A percentile compares a stretch with the other conserved stretches of the same genome.
Conservation (phyloP, 2,329 filamentous ascomycete genomes). For the Hymenotorrendiella dingleyae region DNA sequence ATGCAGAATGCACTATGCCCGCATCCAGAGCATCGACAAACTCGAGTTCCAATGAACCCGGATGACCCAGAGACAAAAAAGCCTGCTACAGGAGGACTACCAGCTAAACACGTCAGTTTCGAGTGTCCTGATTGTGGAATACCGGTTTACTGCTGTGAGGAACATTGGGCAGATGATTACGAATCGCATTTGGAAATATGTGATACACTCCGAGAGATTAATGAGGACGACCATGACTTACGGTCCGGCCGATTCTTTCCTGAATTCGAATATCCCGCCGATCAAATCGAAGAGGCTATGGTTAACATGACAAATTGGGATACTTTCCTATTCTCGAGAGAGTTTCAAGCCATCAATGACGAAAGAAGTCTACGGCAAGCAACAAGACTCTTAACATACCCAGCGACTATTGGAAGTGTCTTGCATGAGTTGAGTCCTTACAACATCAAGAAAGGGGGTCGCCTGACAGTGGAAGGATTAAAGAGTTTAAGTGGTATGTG, state of each 20-base stretch:
- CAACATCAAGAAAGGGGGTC: conserved; percentile 65
- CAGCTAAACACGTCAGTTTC: conserved; percentile 80
- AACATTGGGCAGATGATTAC: conserved; percentile 95
- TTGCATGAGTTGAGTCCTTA: conserved; percentile 95
- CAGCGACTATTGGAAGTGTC: conserved; percentile 83
- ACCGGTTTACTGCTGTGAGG: conserved; percentile 87
- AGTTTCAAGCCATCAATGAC: conserved; percentile 86
- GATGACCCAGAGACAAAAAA: conserved; percentile 59
- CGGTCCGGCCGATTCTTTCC: conserved; percentile 85
- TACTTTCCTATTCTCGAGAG: conserved; percentile 86
- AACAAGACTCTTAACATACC: conserved; percentile 89
- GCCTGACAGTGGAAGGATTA: conserved; percentile 79
- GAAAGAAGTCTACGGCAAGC: conserved; percentile 89
- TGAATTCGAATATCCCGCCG: conserved; percentile 85
- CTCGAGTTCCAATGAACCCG: conserved; percentile 59
- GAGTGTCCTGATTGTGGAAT: conserved; percentile 96
- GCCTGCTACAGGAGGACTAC: conserved; percentile 45
- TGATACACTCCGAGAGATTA: conserved; percentile 85
- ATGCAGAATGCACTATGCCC: conserved; percentile 90
- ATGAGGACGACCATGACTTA: conserved; percentile 96
- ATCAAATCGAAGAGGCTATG: conserved; percentile 85
- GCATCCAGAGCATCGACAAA: conserved; percentile 78
- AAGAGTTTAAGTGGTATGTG: conserved; percentile 85
- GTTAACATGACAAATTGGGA: conserved; percentile 99
- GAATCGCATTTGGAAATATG: conserved; percentile 89